phyloP scores from a whole-genome alignment of 768 basidiomycete species.

The Tricholoma terreum region DNA sequence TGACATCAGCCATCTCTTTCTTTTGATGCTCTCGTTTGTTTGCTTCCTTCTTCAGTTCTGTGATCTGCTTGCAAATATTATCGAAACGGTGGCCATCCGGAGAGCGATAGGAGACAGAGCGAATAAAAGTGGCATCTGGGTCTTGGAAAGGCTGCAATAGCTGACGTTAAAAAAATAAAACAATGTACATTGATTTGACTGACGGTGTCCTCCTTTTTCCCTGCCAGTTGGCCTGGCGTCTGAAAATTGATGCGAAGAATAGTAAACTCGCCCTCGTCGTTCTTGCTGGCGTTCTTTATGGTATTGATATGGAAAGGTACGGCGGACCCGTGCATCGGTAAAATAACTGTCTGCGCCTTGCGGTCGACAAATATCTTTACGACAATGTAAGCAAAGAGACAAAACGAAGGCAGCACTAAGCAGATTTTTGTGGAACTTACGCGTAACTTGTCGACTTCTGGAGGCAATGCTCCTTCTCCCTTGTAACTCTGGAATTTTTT shows the following conservation, averaged over 20 bases:
- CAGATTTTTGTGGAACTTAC: slow-evolving; percentile 42
- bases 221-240: slow-evolving; percentile 94
- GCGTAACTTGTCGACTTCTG: slow-evolving; percentile 74
- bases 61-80: slow-evolving; percentile 86
- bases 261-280: slow-evolving; percentile 92
- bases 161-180: not conserved
- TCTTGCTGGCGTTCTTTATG: slow-evolving; percentile 97
- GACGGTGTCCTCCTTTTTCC: slow-evolving; percentile 98
- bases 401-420: not conserved
- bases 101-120: slow-evolving; percentile 92
- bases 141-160: slow-evolving; percentile 84
- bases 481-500: slow-evolving; percentile 97
- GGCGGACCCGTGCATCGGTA: slow-evolving; percentile 93
- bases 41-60: slow-evolving; percentile 92
- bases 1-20: slow-evolving; percentile 97
- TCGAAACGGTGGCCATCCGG: slow-evolving; percentile 88
- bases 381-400: not conserved
- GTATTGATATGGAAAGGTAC: slow-evolving; percentile 98
- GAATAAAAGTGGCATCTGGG: slow-evolving; percentile 93
- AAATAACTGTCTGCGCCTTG: slow-evolving; percentile 82
- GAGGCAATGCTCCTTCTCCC: slow-evolving; percentile 86
- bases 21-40: slow-evolving; percentile 97
- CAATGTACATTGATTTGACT: slow-evolving; percentile 11
- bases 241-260: slow-evolving; percentile 97
- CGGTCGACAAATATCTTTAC: slow-evolving; percentile 86